Conservation (phyloP, 2,329 filamentous ascomycete genomes). For the Hypoxylon sp. region DNA sequence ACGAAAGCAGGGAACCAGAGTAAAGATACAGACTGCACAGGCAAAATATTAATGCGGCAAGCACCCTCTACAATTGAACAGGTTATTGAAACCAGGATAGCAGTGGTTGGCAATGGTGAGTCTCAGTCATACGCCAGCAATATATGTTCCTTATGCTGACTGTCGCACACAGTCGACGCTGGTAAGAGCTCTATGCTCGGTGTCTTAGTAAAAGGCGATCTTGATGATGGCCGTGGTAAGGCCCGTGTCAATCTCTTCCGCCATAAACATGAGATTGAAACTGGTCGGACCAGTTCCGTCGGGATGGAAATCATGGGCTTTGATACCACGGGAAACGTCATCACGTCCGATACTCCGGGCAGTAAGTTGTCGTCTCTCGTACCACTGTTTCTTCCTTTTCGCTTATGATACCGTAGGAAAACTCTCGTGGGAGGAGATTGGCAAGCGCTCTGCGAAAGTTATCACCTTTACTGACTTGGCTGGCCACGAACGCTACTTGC, state of each 20-base stretch:
- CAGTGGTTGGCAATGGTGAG: slow-evolving; percentile 92
- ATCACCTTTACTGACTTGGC: slow-evolving; percentile 97
- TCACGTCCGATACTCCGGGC: slow-evolving; percentile 85
- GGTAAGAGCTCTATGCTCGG: slow-evolving; percentile 97
- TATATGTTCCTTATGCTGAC: slow-evolving; percentile 33
- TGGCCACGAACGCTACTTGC: slow-evolving; percentile 93
- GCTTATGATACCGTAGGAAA: slow-evolving; percentile 60
- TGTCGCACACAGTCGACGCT: slow-evolving; percentile 78
- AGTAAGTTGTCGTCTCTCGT: slow-evolving; percentile 67
- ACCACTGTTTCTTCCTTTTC: background rate
- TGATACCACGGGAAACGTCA: slow-evolving; percentile 85
- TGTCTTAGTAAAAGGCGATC: slow-evolving; percentile 92
- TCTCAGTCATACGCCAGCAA: slow-evolving; percentile 35
- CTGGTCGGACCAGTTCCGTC: slow-evolving; percentile 93
- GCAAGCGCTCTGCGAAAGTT: slow-evolving; percentile 93
- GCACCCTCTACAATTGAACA: slow-evolving; percentile 82
- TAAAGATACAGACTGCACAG: slow-evolving; percentile 81
- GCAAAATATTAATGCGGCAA: slow-evolving; percentile 89
- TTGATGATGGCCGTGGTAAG: slow-evolving; percentile 94
- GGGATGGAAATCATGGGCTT: slow-evolving; percentile 99
- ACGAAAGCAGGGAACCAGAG: slow-evolving; percentile 61
- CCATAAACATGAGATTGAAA: slow-evolving; percentile 98
- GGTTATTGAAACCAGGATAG: slow-evolving; percentile 95
- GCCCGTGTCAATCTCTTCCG: slow-evolving; percentile 96
- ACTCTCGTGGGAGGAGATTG: slow-evolving; percentile 97